Conservation (phyloP, 257 asterid genomes). For the Gentiana straminea region DNA sequence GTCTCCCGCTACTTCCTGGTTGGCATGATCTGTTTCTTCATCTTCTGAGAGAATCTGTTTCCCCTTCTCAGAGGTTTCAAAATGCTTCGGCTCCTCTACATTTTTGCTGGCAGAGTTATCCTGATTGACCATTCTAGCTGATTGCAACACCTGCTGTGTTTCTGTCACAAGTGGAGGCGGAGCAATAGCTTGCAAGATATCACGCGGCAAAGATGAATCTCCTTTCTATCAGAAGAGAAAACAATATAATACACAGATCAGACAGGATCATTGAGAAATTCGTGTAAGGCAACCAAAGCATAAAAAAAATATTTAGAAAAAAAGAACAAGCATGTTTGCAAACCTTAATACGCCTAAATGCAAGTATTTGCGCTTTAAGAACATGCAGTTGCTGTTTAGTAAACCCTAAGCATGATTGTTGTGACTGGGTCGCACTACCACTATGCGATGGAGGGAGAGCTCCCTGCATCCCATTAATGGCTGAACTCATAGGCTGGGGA, state of each 20-base stretch:
- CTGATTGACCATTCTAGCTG: slow-evolving; percentile 37
- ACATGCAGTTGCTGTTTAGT: slow-evolving; percentile 92
- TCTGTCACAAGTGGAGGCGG: slow-evolving; percentile 77
- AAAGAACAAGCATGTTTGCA: slow-evolving; percentile 17
- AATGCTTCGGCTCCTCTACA: slow-evolving; percentile 38
- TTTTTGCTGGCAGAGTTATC: slow-evolving; percentile 43
- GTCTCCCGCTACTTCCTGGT: slow-evolving; percentile 50
- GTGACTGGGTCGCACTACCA: slow-evolving; percentile 31
- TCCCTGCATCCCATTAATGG: slow-evolving; percentile 53
- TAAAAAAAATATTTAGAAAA: neutral
- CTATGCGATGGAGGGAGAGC: slow-evolving; percentile 49
- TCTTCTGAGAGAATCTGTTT: slow-evolving; percentile 29
- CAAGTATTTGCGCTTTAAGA: slow-evolving; percentile 97
- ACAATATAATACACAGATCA: slow-evolving; percentile 10
- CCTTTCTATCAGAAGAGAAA: slow-evolving; percentile 65
- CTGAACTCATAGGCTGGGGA: slow-evolving; percentile 48
- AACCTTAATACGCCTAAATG: slow-evolving; percentile 97
- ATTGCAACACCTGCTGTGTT: slow-evolving; percentile 37
- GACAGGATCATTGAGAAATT: slow-evolving; percentile 8
- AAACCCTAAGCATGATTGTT: slow-evolving; percentile 52
- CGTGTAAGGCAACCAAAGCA: slow-evolving; percentile 3
- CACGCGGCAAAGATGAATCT: slow-evolving; percentile 81
- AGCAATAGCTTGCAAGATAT: slow-evolving; percentile 80
- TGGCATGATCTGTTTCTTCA: slow-evolving; percentile 28
- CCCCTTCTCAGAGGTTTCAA: slow-evolving; percentile 51